Evolutionary conservation across 345 rosid genomes (phyloP), one percentile per base, ranked within the genome.

Genomic region (Boechera stricta): DNA sequence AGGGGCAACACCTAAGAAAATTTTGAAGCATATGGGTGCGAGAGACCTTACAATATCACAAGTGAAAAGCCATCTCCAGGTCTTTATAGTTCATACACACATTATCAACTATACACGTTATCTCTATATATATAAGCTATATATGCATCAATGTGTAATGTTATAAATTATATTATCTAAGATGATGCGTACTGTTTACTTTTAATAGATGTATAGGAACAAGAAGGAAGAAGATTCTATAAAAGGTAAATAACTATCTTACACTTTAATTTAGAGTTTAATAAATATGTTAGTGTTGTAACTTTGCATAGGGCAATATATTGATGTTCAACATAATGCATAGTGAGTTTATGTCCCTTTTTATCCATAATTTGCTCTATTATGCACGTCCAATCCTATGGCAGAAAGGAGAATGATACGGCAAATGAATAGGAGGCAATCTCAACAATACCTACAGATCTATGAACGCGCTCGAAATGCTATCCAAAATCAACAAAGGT

Each of bases 31-130:
- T 15, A 88, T 88, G 91, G 86, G 80, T 83, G 89, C 70, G 52
- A 82, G 71, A 47, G 83, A 77, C 72, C 84, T 90, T 45, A 86
- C 89, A 0, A 77, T 90, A 6, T 85, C 93, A 31, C 96, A 90
- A 57, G 90, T 88, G 32, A 88, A 90, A 69, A 90, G 93, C 80
- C 96, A 88, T 79, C 84, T 90, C 49, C 93, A 90, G 96, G 92
- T 76, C 24, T 7, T 38, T 39, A 10, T 44, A 39, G 21, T 18
- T 31, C 15, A 49, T 32, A 65, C 15, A n/a, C 7, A 45, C 7
- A 42, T 31, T 11, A 35, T 38, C n/a, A 57, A 5, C 21, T 65
- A 64, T 64, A 16, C n/a, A 36, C 44, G 10, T 32, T 5, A 24
- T 13, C 0, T 21, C 24, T 21, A 21, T 21, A 21, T 21, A 1